Percentiles rank a stretch among this genome's conserved stretches.
Evolutionary conservation across 495 filamentous ascomycete species (phyloP).

Genomic region (Aspergillus carlsbadensis): DNA sequence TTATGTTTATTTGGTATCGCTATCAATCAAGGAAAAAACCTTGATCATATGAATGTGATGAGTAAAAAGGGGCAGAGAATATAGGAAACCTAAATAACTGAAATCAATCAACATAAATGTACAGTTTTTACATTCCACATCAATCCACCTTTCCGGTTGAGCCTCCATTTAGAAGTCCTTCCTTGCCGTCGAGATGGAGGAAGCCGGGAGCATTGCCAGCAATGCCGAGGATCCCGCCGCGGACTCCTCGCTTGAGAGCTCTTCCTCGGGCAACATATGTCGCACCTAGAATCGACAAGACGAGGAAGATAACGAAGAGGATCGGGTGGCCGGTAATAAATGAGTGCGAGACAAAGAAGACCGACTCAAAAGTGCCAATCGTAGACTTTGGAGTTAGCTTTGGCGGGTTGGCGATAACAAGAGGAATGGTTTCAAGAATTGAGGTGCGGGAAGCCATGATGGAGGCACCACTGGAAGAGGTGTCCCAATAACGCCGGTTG

Average conservation of each 20-base stretch:
- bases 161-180: slow-evolving; percentile 60
- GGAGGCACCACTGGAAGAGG: slow-evolving; percentile 77
- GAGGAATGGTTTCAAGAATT: slow-evolving; percentile 90
- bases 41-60: slow-evolving; percentile 4
- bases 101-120: slow-evolving; percentile 39
- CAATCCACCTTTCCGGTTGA: slow-evolving; percentile 79
- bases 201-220: slow-evolving; percentile 59
- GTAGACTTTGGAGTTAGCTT: slow-evolving; percentile 87
- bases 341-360: slow-evolving; percentile 73
- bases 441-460: slow-evolving; percentile 90
- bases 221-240: slow-evolving; percentile 54
- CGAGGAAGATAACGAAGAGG: slow-evolving; percentile 60
- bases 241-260: slow-evolving; percentile 32
- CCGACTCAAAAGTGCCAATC: slow-evolving; percentile 68
- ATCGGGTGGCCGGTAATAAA: slow-evolving; percentile 71
- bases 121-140: slow-evolving; percentile 33
- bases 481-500: slow-evolving; percentile 93
- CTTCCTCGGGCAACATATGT: slow-evolving; percentile 36
- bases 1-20: not conserved
- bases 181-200: slow-evolving; percentile 76
- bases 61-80: slow-evolving; percentile 18
- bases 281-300: slow-evolving; percentile 42
- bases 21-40: not conserved
- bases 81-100: slow-evolving; percentile 29
- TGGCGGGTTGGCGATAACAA: slow-evolving; percentile 69